These are phyloP conservation scores for Septoria petroselini DNA, from an alignment of 2,329 filamentous ascomycete species.

Conservation along the genomic window DNA sequence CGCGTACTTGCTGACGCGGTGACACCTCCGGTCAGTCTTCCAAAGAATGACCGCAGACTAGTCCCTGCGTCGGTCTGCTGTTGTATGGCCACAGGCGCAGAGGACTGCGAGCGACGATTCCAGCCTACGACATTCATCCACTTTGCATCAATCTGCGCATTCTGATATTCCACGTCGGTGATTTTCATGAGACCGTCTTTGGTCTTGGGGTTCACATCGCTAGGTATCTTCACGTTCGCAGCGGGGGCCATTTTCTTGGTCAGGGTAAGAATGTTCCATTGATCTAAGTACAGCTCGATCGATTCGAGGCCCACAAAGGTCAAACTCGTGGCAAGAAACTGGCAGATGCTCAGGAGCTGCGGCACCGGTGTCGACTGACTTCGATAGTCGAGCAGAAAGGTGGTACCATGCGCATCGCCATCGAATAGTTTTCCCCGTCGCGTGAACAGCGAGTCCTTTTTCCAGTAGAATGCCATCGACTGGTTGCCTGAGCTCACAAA, in stretches of 20 bases:
- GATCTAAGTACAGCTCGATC: slow-evolving; percentile 88
- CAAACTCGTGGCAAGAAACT: slow-evolving; percentile 90
- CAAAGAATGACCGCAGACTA: slow-evolving; percentile 71
- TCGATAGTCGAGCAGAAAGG: slow-evolving; percentile 92
- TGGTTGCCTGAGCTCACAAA: slow-evolving; percentile 90
- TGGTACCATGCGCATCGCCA: slow-evolving; percentile 59
- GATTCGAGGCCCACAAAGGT: slow-evolving; percentile 88
- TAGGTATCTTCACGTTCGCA: slow-evolving; percentile 67
- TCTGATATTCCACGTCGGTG: slow-evolving; percentile 73
- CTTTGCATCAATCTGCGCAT: slow-evolving; percentile 84
- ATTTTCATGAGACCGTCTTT: slow-evolving; percentile 88
- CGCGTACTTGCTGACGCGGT: slow-evolving; percentile 49
- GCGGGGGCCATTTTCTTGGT: slow-evolving; percentile 83
- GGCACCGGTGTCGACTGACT: slow-evolving; percentile 84
- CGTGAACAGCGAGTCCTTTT: slow-evolving; percentile 94
- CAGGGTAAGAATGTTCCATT: slow-evolving; percentile 74
- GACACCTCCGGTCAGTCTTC: slow-evolving; percentile 52
- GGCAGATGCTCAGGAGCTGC: slow-evolving; percentile 77
- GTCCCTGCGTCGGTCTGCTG: slow-evolving; percentile 40
- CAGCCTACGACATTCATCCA: slow-evolving; percentile 88
- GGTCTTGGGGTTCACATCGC: slow-evolving; percentile 76
- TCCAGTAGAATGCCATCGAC: slow-evolving; percentile 99
- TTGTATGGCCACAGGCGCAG: slow-evolving; percentile 19
- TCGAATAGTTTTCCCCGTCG: slow-evolving; percentile 71
- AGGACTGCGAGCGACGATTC: slow-evolving; percentile 52